Evolutionary conservation across 2,329 filamentous ascomycete species (phyloP).

Genomic region (Aspergillus unguis): DNA sequence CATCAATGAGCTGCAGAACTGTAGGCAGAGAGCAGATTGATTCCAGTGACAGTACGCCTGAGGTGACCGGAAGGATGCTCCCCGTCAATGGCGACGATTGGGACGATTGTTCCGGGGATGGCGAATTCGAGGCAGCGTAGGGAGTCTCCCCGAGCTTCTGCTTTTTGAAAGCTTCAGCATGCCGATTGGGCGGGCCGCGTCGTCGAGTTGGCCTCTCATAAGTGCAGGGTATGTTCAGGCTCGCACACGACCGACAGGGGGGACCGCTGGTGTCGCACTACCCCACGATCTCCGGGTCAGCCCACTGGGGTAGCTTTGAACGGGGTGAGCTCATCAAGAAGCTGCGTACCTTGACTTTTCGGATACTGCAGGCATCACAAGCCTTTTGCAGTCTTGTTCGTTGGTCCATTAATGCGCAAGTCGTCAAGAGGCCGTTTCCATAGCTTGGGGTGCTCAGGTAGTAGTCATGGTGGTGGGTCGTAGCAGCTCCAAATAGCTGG

Average conservation of each 20-base stretch:
- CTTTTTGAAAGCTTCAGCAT: conserved; percentile 65
- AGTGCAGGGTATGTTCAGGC: conserved; percentile 65
- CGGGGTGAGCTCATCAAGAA: conserved; percentile 8
- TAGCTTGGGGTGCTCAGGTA: conserved; percentile 12
- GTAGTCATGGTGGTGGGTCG: conserved; percentile 18
- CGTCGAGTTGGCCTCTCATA: conserved; percentile 62
- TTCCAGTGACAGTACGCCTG: conserved; percentile 49
- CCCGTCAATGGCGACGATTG: conserved; percentile 32
- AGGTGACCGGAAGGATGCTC: conserved; percentile 30
- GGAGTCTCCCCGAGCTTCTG: conserved; percentile 47
- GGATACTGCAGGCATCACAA: conserved; percentile 53
- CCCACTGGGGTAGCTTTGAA: conserved; percentile 4
- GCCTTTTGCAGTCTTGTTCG: conserved; percentile 49
- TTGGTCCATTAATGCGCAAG: conserved; percentile 31
- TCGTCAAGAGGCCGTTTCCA: conserved; percentile 21
- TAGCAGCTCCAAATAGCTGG: conserved; percentile 10
- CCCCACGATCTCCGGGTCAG: conserved; percentile 11
- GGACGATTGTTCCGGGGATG: conserved; percentile 43
- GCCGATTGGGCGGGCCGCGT: conserved; percentile 63
- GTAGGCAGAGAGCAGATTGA: conserved; percentile 44
- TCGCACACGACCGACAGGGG: conserved; percentile 62
- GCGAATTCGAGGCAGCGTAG: conserved; percentile 38
- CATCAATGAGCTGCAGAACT: conserved; percentile 42
- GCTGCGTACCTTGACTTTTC: conserved; percentile 51
- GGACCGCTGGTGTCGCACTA: conserved; percentile 65